Base-by-base conservation (phyloP, 352 stramenopile genomes). In the Lagenidium giganteum region DNA sequence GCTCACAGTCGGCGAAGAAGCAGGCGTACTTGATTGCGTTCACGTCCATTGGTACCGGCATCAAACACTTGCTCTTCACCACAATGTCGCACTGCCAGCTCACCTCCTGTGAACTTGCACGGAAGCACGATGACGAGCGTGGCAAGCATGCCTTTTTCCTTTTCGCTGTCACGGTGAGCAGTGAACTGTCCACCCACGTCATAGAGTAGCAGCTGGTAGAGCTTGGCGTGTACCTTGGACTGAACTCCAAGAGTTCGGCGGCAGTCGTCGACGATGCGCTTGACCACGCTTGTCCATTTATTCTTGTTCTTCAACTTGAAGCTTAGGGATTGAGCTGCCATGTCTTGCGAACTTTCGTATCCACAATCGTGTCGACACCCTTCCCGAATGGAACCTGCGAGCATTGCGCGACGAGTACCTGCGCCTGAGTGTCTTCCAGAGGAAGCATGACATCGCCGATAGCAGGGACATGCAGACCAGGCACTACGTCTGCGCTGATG, bases 181-280 rank as follows among this genome's bases (percentile, higher is more conserved):
- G 18, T 12, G 29, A 63, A 63, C 33, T 61, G 29, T 24, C 48
- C 54, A 14, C 34, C 47, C 32, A 17, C 17, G 38, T 61, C 54
- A 34, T 60, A 63, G 11, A 62, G 20, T 5, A 63, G 31, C 21
- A 61, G 30, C 54, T 61, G 61, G 54, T 63, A 55, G 18, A 61
- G 22, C 14, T 47, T 29, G 8, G 47, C 54, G 22, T 63, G 26
- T 9, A 63, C 37, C n/a, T 27, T 17, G 18, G 51, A 26, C 14
- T n/a, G n/a, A n/a, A n/a, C n/a, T n/a, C n/a, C n/a, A n/a, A n/a
- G n/a, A n/a, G n/a, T n/a, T n/a, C n/a, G n/a, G n/a, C n/a, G n/a
- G n/a, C n/a, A n/a, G 17, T 8, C 17, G 8, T 39, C 33, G 9
- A 8, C 33, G 33, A 39, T 39, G 13, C 33, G 8, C 33, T 16